Percentiles rank a stretch among this genome's conserved stretches.
Conservation (phyloP, 495 filamentous ascomycete species). For the Xeromyces bisporus region DNA sequence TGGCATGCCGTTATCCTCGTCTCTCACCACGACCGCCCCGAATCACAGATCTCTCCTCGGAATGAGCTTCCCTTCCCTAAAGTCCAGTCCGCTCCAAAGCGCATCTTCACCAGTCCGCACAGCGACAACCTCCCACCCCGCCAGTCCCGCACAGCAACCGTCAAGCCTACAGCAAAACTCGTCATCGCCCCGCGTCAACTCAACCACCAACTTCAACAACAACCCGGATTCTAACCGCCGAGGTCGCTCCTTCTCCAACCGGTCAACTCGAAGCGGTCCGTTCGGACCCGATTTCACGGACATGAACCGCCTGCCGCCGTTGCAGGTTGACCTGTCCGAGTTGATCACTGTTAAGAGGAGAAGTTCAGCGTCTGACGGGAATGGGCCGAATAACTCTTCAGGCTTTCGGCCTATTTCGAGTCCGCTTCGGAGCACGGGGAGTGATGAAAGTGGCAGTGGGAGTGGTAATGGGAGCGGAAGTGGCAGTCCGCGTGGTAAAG, state of each 20-base stretch:
- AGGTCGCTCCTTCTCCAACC: slow-evolving; percentile 32
- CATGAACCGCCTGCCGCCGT: slow-evolving; percentile 15
- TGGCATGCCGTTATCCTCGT: slow-evolving; percentile 9
- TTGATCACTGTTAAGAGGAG: slow-evolving; percentile 15
- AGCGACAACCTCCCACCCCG: slow-evolving; percentile 18
- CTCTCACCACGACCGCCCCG: slow-evolving; percentile 16
- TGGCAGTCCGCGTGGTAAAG: slow-evolving; percentile 27
- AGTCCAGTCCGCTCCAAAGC: slow-evolving; percentile 27
- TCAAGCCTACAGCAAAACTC: slow-evolving; percentile 23
- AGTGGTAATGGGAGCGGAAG: slow-evolving; percentile 23
- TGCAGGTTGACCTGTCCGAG: slow-evolving; percentile 22
- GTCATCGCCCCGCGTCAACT: slow-evolving; percentile 19
- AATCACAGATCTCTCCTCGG: slow-evolving; percentile 22
- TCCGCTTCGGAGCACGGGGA: slow-evolving; percentile 27
- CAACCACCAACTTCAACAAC: slow-evolving; percentile 18
- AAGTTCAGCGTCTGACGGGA: slow-evolving; percentile 19
- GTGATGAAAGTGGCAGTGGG: slow-evolving; percentile 24
- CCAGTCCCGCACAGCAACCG: slow-evolving; percentile 21
- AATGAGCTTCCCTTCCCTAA: slow-evolving; percentile 22
- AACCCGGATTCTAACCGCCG: slow-evolving; percentile 20
- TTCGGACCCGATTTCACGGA: slow-evolving; percentile 27
- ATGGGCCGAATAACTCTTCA: slow-evolving; percentile 13
- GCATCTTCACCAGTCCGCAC: slow-evolving; percentile 19
- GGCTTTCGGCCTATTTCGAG: slow-evolving; percentile 19
- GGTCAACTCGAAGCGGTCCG: slow-evolving; percentile 26